These are phyloP conservation scores for Citrus glauca DNA, from an alignment of 345 rosid genomes.

Conservation along the genomic window DNA sequence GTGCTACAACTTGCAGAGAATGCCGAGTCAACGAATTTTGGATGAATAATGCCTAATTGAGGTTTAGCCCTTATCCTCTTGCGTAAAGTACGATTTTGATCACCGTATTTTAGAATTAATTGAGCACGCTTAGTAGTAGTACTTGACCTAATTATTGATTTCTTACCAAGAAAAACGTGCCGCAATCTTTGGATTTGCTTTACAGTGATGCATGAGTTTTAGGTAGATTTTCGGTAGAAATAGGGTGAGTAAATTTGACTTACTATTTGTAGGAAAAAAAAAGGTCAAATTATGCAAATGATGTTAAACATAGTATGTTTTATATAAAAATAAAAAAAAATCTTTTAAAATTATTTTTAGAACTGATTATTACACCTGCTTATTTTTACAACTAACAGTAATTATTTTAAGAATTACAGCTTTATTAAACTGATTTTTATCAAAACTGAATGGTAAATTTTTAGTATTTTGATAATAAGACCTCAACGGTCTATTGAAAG, in stretches of 20 bases:
- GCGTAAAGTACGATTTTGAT: not conserved
- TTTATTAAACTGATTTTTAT: accelerated
- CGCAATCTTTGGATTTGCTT: not conserved
- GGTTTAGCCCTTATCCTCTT: not conserved
- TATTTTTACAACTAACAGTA: accelerated
- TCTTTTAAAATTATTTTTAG: too few species aligned
- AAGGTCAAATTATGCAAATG: too few species aligned
- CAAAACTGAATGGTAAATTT: too few species aligned
- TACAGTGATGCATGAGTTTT: not conserved
- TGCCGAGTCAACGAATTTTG: too few species aligned
- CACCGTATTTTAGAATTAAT: not conserved
- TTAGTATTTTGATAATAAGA: too few species aligned
- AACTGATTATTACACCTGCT: too few species aligned
- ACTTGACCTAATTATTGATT: not conserved
- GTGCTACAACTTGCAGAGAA: not conserved
- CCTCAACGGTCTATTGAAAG: too few species aligned
- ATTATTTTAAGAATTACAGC: too few species aligned
- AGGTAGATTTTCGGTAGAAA: not conserved
- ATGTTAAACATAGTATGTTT: too few species aligned
- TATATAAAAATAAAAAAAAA: too few species aligned
- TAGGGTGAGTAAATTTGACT: not conserved
- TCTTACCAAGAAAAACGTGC: not conserved
- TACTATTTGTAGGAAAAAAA: too few species aligned
- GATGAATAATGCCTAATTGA: not conserved
- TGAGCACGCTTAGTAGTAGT: not conserved